Base-by-base conservation (phyloP, 208 protist genomes). In the Naegleria gruberi region DNA sequence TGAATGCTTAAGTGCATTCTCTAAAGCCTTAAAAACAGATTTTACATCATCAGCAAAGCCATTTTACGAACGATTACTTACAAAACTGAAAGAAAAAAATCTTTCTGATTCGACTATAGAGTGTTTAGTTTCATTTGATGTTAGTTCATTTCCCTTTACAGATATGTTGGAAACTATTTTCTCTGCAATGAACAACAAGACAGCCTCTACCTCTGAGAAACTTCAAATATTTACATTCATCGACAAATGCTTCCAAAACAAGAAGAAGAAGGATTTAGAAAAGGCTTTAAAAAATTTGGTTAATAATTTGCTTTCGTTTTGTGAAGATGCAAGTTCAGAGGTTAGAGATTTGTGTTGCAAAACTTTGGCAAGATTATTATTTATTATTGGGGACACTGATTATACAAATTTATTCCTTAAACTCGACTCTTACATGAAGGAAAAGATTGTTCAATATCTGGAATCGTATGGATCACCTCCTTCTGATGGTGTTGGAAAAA, bases 41-140 rank as follows among this genome's bases (percentile, higher is more conserved):
- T 90, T 90, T 19, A 82, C 8, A 89, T 40, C 19, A 1, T 37
- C 65, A 23, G 12, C 46, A 10, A 37, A n/a, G 40, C 7, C 4
- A 8, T 26, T 90, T 7, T 40, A 44, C 12, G 30, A n/a, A 44
- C 0, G 7, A 10, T 23, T 90, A 37, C 12, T 90, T 6, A n/a
- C 10, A n/a, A 55, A 74, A 30, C 34, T 90, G 8, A 90, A 90
- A 40, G 87, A 90, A n/a, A 90, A 90, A 19, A 90, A 90, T 12
- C 12, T 57, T 1, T 34, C 42, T 17, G 87, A 85, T 74, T 26
- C 45, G 26, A 55, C 40, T 37, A 30, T 77, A 37, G 65, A 77
- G 34, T 77, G 65, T 74, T 73, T 34, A 5, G 23, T 51, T 10
- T n/a, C 87, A 34, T 26, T 84, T 8, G 37, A 44, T 43, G 43